Evolutionary conservation across 2,329 filamentous ascomycete species (phyloP).

Genomic region (Colletotrichum lini): DNA sequence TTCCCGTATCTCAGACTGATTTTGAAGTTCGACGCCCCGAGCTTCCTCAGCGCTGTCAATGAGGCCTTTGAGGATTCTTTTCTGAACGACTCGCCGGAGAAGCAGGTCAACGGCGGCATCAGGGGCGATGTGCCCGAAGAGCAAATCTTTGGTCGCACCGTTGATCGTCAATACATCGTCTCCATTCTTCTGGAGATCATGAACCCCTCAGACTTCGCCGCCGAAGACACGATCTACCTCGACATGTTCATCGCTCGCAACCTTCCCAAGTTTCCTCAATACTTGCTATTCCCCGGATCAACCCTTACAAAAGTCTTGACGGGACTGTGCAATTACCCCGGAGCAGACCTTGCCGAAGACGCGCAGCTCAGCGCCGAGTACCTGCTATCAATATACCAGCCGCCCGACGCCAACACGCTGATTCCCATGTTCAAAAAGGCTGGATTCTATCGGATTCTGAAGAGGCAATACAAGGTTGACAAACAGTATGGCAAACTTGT

Average conservation of each 20-base stretch:
- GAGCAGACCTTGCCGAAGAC: conserved; percentile 86
- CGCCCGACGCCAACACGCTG: conserved; percentile 82
- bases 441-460: conserved; percentile 91
- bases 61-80: conserved; percentile 98
- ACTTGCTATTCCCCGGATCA: conserved; percentile 90
- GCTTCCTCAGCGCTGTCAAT: conserved; percentile 94
- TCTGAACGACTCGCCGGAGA: conserved; percentile 83
- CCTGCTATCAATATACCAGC: conserved; percentile 91
- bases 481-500: conserved; percentile 85
- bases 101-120: conserved; percentile 67
- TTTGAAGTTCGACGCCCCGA: conserved; percentile 89
- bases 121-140: conserved; percentile 72
- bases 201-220: conserved; percentile 80
- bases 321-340: conserved; percentile 88
- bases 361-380: conserved; percentile 98
- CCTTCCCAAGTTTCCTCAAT: conserved; percentile 95
- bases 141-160: conserved; percentile 77
- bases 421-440: conserved; percentile 85
- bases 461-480: conserved; percentile 86
- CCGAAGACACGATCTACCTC: conserved; percentile 90
- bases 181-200: conserved; percentile 94
- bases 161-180: conserved; percentile 93
- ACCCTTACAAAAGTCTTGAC: conserved; percentile 85
- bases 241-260: conserved; percentile 99
- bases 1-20: conserved; percentile 90